These are phyloP conservation scores for Pestalotiopsis sp. DNA, from an alignment of 2,329 filamentous ascomycete genomes.

Conservation along the genomic window DNA sequence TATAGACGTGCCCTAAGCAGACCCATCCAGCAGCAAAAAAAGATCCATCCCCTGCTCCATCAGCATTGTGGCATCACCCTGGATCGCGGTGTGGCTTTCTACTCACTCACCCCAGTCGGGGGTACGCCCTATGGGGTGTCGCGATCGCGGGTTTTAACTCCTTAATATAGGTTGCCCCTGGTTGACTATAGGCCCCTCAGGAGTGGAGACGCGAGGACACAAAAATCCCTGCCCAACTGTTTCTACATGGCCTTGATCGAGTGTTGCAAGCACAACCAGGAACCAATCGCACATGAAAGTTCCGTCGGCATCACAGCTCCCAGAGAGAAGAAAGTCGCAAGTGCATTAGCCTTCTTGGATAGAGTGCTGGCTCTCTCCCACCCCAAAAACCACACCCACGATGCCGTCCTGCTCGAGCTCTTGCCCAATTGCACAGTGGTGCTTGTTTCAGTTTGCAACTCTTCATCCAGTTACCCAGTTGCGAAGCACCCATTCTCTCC, in stretches of 20 bases:
- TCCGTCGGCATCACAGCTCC: conserved; percentile 8
- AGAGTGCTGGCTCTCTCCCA: conserved; percentile 24
- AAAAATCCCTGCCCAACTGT: conserved; percentile 12
- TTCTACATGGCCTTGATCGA: conserved; percentile 12
- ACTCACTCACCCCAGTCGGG: conserved; percentile 30
- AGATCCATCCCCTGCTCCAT: conserved; percentile 23
- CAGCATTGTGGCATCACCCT: conserved; percentile 34
- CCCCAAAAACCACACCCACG: neutral
- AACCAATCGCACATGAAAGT: conserved; percentile 13
- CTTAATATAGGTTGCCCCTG: conserved; percentile 35
- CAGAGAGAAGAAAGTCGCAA: conserved; percentile 20
- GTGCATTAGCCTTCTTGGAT: conserved; percentile 29
- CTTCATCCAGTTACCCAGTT: conserved; percentile 39
- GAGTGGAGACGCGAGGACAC: conserved; percentile 32
- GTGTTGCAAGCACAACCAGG: conserved; percentile 13
- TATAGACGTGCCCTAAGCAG: conserved; percentile 17
- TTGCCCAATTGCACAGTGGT: conserved; percentile 44
- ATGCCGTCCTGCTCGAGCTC: conserved; percentile 22
- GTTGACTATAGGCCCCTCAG: conserved; percentile 35
- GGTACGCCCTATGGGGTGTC: conserved; percentile 35
- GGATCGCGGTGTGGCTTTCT: conserved; percentile 27
- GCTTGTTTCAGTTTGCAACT: conserved; percentile 46
- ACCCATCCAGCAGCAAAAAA: conserved; percentile 12
- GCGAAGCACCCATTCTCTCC: conserved; percentile 42
- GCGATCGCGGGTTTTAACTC: conserved; percentile 32